phyloP scores from a whole-genome alignment of 352 stramenopile genomes.

The Thalassiosira mediterranea region DNA sequence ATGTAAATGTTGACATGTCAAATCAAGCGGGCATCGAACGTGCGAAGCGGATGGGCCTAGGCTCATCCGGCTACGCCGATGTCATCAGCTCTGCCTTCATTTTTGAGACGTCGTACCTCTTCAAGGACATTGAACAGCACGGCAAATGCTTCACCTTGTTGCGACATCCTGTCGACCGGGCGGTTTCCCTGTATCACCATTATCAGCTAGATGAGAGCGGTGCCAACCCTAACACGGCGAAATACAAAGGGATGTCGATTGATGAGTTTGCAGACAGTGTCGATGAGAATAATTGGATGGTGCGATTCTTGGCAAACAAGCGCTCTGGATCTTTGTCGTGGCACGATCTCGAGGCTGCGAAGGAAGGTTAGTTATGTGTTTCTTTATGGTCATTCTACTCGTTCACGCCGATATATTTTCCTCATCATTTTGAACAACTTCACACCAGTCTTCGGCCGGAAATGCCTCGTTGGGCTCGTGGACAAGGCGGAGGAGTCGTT shows the following conservation, averaged over 20 bases:
- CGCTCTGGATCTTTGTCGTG: slow-evolving; percentile 39
- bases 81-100: slow-evolving; percentile 44
- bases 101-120: slow-evolving; percentile 38
- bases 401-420: too few relatives aligned
- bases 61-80: slow-evolving; percentile 25
- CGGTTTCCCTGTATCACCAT: slow-evolving; percentile 61
- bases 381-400: too few relatives aligned
- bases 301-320: slow-evolving; percentile 56
- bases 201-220: slow-evolving; percentile 42
- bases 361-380: too few relatives aligned
- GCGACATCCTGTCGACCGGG: slow-evolving; percentile 64
- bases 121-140: slow-evolving; percentile 17
- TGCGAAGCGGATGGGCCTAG: slow-evolving; percentile 40
- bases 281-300: slow-evolving; percentile 64
- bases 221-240: slow-evolving; percentile 22
- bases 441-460: slow-evolving; percentile 54
- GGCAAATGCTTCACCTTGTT: slow-evolving; percentile 60
- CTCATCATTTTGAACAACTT: background rate
- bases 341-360: slow-evolving; percentile 53
- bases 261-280: slow-evolving; percentile 43
- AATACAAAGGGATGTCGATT: slow-evolving; percentile 54
- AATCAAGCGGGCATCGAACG: slow-evolving; percentile 28
- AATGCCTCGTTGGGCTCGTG: slow-evolving; percentile 53
- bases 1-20: slow-evolving; percentile 50
- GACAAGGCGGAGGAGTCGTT: slow-evolving; percentile 51